These are phyloP conservation scores for Russula ochroleuca DNA, from an alignment of 768 basidiomycete genomes.

Conservation along the genomic window DNA sequence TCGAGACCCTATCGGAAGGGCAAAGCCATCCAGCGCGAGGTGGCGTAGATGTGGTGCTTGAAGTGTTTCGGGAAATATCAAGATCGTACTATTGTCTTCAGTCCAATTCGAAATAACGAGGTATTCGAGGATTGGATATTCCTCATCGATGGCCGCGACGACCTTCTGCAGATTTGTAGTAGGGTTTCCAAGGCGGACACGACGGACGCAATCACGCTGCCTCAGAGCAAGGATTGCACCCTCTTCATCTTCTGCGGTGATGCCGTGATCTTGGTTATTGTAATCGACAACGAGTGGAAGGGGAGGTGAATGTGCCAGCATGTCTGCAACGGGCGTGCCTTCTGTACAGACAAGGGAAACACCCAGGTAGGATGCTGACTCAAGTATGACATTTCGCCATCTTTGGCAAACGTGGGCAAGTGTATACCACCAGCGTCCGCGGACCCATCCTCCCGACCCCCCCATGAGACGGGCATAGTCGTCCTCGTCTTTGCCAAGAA, in stretches of 20 bases:
- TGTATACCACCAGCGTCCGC: neutral
- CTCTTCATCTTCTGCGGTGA: too few species aligned
- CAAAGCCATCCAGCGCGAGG: neutral
- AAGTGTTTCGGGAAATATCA: neutral
- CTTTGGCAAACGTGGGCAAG: too few species aligned
- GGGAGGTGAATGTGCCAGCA: too few species aligned
- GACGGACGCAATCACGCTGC: neutral
- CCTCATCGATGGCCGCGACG: neutral
- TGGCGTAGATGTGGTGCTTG: neutral
- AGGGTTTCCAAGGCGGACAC: neutral
- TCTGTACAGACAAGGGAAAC: too few species aligned
- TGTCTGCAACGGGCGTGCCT: too few species aligned
- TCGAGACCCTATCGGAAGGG: neutral
- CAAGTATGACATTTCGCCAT: too few species aligned
- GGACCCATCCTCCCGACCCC: neutral
- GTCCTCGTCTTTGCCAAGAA: too few species aligned
- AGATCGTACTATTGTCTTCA: neutral
- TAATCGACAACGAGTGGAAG: neutral
- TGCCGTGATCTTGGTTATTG: too few species aligned
- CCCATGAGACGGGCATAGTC: too few species aligned
- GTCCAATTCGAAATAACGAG: neutral
- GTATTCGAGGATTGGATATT: neutral
- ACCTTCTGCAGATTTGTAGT: neutral
- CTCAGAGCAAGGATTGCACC: too few species aligned
- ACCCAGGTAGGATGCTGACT: too few species aligned